A percentile compares a stretch with the other conserved stretches of the same genome.
Conservation (phyloP, 805 yeast species). For the Wickerhamiella vanderwaltii region DNA sequence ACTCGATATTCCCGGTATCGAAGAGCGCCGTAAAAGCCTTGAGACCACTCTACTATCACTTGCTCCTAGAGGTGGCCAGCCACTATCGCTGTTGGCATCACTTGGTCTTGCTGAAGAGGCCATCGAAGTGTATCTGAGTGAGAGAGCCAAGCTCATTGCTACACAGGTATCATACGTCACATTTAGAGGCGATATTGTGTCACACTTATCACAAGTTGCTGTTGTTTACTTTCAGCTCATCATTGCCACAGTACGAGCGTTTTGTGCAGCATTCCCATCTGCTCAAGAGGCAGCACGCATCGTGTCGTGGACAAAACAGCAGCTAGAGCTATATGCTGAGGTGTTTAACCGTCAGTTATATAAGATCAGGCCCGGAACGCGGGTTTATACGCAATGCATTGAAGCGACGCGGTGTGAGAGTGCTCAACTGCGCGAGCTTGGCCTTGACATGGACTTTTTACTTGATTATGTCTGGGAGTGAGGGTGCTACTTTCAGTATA, state of each 20-base stretch:
- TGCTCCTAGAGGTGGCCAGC: slow-evolving; percentile 12
- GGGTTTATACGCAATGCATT: slow-evolving; percentile 44
- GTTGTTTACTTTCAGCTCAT: slow-evolving; percentile 51
- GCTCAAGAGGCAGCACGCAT: slow-evolving; percentile 41
- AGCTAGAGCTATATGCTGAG: slow-evolving; percentile 46
- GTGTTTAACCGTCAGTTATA: slow-evolving; percentile 55
- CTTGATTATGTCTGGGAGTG: slow-evolving; percentile 34
- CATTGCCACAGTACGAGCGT: slow-evolving; percentile 44
- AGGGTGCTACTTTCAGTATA: neutral
- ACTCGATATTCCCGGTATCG: slow-evolving; percentile 1
- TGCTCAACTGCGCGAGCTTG: slow-evolving; percentile 46
- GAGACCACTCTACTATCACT: slow-evolving; percentile 1
- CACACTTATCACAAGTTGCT: slow-evolving; percentile 48
- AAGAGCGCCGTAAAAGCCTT: slow-evolving; percentile 5
- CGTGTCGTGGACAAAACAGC: slow-evolving; percentile 66
- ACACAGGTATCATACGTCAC: slow-evolving; percentile 39
- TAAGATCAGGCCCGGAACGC: slow-evolving; percentile 34
- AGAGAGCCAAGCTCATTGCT: slow-evolving; percentile 37
- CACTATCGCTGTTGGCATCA: slow-evolving; percentile 29
- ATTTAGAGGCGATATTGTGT: slow-evolving; percentile 42
- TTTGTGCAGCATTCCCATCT: slow-evolving; percentile 39
- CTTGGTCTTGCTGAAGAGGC: slow-evolving; percentile 40
- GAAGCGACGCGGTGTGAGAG: slow-evolving; percentile 46
- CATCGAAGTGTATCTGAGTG: slow-evolving; percentile 36
- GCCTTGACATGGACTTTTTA: slow-evolving; percentile 63